phyloP scores from a whole-genome alignment of 148 eudicot genomes.

The Limonium bicolor region DNA sequence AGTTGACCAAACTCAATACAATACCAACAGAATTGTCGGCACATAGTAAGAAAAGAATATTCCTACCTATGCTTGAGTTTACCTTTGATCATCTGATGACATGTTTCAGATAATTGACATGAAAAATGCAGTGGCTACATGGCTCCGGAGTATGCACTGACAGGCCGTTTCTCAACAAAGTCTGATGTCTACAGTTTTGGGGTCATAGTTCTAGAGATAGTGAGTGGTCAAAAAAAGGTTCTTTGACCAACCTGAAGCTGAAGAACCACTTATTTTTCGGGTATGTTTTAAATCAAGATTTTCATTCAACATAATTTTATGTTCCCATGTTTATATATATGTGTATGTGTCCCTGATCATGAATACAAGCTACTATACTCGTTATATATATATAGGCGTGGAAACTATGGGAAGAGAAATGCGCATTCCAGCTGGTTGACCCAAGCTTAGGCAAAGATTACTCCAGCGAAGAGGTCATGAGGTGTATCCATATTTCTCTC shows the following conservation, averaged over 20 bases:
- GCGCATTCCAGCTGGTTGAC: constrained; percentile 8
- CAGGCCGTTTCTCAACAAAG: constrained; percentile 6
- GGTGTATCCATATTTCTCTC: constrained; percentile 17
- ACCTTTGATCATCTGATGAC: neutral
- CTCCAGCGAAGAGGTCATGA: constrained; percentile 8
- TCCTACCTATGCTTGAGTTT: neutral
- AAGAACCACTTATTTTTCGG: constrained; percentile 3
- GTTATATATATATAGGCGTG: too few species aligned
- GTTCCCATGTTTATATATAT: too few species aligned
- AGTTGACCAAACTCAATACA: constrained; percentile 32
- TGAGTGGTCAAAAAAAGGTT: constrained; percentile 16
- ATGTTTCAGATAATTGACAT: neutral
- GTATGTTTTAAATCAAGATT: constrained; percentile 3
- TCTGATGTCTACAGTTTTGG: constrained; percentile 27
- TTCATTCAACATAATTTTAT: neutral
- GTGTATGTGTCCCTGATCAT: too few species aligned
- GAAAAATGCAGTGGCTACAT: constrained; percentile 22
- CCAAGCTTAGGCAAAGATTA: constrained; percentile 2
- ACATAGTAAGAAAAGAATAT: constrained; percentile 29
- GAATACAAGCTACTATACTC: too few species aligned
- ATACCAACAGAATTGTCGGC: constrained; percentile 32
- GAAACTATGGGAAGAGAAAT: constrained; percentile 20
- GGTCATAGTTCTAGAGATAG: constrained; percentile 21
- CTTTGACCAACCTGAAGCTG: constrained; percentile 3
- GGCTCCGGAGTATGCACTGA: constrained; percentile 6